Evolutionary conservation across 345 rosid species (phyloP), one percentile per base, ranked within the genome.

Genomic region (Eutrema japonicum): DNA sequence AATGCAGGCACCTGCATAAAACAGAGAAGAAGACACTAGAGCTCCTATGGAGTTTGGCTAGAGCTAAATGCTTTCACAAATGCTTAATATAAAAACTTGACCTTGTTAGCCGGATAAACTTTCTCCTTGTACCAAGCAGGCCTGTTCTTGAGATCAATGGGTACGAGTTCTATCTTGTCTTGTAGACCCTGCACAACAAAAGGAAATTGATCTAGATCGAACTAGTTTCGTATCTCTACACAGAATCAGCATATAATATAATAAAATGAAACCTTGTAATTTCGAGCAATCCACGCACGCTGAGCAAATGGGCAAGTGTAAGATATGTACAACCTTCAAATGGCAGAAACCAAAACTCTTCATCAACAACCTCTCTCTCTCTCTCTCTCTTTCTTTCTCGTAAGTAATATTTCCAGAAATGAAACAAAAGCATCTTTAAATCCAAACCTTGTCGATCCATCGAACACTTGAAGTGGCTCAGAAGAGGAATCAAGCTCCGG

Each of bases 281-380:
- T 88, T 46, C 99, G 81, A 73, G 97, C 83, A 83, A 95, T 88
- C 99, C 99, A 92, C 38, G 77, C 96, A 29, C 99, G 95, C 59
- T 89, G 97, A 10, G 93, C 92, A 75, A 35, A 94, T 18, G 99
- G 99, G 66, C 99, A 89, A 13, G 77, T 0, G 65, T 85, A 83
- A 36, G 61, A 55, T 12, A 83, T 82, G 73, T 93, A 91, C 82
- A 93, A 55, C 89, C 97, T 92, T 75, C 71, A 74, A 62, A 57
- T 42, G 40, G n/a, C 58, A 48, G 0, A 68, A 5, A 58, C 10
- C 56, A 69, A 66, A 33, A 30, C 0, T 12, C 0, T 60, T 51
- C 45, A 52, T 68, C 41, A 62, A 59, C 67, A 45, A 6, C 2
- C 4, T 11, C 33, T 38, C 40, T 27, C 27, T 62, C 43, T 32